Conservation (phyloP, 106 monocot genomes). For the Allium sativum region DNA sequence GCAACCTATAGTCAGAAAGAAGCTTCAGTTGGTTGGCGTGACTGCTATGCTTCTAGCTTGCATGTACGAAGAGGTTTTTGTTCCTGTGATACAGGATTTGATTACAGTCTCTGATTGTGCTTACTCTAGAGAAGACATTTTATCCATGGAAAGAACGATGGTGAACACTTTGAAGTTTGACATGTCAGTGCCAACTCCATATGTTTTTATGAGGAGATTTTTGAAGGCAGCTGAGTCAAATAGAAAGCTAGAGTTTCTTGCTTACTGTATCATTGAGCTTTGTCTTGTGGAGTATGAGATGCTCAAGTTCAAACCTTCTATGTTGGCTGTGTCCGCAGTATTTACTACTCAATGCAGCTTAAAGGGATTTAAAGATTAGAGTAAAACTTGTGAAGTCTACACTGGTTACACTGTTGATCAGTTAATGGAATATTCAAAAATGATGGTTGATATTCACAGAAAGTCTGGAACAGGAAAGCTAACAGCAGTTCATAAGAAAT, state of each 20-base stretch:
- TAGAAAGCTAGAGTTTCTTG: constrained; percentile 21
- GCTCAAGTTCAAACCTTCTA: constrained; percentile 65
- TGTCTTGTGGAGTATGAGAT: constrained; percentile 60
- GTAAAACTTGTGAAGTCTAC: constrained; percentile 42
- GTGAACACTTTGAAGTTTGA: constrained; percentile 67
- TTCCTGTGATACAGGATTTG: constrained; percentile 78
- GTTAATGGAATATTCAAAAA: constrained; percentile 70
- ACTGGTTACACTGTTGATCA: constrained; percentile 55
- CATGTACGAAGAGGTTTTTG: constrained; percentile 84
- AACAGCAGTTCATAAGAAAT: constrained; percentile 60
- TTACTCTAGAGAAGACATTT: constrained; percentile 57
- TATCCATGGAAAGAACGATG: constrained; percentile 76
- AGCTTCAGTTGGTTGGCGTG: constrained; percentile 81
- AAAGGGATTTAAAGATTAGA: constrained; percentile 52
- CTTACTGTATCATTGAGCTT: constrained; percentile 53
- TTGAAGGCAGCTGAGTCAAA: constrained; percentile 38
- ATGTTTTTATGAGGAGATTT: constrained; percentile 87
- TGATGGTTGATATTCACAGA: constrained; percentile 71
- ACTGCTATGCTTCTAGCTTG: constrained; percentile 94
- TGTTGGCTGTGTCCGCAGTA: constrained; percentile 72
- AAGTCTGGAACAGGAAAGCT: constrained; percentile 57
- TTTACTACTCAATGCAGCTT: constrained; percentile 79
- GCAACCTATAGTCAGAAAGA: constrained; percentile 61
- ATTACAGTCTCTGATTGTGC: constrained; percentile 71
- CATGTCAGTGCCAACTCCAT: constrained; percentile 81